Evolutionary conservation across 257 asterid genomes (phyloP).

Genomic region (Solanum pimpinellifolium): DNA sequence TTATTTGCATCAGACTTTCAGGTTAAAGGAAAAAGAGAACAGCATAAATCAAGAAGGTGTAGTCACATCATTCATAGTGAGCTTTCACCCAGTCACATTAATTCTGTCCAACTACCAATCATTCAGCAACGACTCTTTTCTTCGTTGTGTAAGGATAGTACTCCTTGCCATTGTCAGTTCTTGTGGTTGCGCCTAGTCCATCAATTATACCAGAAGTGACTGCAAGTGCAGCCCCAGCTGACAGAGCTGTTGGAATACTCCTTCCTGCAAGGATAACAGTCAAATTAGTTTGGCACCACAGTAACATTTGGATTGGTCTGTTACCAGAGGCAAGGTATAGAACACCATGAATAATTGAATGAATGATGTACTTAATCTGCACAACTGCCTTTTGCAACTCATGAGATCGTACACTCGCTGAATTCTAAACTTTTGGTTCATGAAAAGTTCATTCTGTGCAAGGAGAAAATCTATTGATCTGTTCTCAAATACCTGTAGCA

Average conservation of each 20-base stretch:
- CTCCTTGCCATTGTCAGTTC: slow-evolving; percentile 68
- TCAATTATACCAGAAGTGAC: slow-evolving; percentile 61
- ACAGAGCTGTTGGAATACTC: slow-evolving; percentile 63
- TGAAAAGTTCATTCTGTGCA: background rate
- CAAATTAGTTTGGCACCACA: background rate
- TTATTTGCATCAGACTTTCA: background rate
- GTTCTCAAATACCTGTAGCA: background rate
- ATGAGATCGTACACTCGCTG: background rate
- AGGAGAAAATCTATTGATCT: background rate
- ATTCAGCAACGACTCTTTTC: slow-evolving; percentile 52
- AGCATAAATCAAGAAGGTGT: background rate
- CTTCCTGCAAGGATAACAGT: slow-evolving; percentile 27
- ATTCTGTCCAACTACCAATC: background rate
- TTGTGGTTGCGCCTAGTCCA: slow-evolving; percentile 61
- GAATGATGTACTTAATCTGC: background rate
- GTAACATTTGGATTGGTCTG: background rate
- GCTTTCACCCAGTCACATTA: background rate
- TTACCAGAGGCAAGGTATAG: background rate
- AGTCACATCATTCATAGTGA: background rate
- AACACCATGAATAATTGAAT: background rate
- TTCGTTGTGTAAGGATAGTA: slow-evolving; percentile 67
- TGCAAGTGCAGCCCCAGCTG: slow-evolving; percentile 83
- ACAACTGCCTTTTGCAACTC: background rate
- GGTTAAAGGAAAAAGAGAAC: background rate
- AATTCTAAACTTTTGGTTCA: background rate